Conservation (phyloP, 1,284 basidiomycete species). For the Bondarzewia mesenterica region DNA sequence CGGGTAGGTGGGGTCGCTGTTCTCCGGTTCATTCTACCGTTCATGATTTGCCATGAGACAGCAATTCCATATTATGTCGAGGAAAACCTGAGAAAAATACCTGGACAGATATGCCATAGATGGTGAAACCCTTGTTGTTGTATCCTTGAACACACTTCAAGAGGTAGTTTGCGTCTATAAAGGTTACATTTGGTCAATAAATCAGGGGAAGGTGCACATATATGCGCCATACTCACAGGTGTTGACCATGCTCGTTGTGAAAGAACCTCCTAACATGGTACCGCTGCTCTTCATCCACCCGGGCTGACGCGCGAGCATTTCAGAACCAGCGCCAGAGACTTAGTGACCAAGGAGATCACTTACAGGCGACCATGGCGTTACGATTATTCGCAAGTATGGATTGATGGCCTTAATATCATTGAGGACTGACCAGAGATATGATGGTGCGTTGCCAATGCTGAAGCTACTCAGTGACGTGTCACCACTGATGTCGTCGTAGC, state of each 20-base stretch:
- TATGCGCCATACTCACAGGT: constrained; percentile 23
- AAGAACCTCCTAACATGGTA: constrained; percentile 36
- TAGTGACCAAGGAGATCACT: constrained; percentile 8
- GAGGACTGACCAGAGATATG: constrained; percentile 36
- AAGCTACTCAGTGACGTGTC: constrained; percentile 36
- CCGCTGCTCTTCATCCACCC: constrained; percentile 44
- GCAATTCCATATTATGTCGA: neutral
- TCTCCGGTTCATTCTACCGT: constrained; percentile 43
- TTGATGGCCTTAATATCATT: constrained; percentile 39
- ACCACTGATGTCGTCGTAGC: constrained; percentile 34
- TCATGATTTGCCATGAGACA: neutral
- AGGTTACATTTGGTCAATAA: neutral
- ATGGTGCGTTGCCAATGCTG: constrained; percentile 34
- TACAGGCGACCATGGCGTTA: constrained; percentile 46
- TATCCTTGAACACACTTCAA: constrained; percentile 33
- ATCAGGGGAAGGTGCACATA: neutral
- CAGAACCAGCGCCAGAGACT: neutral
- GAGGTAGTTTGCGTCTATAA: constrained; percentile 39
- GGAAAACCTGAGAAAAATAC: too few relatives aligned
- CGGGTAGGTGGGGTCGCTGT: constrained; percentile 36
- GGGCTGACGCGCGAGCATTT: constrained; percentile 24
- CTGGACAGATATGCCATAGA: constrained; percentile 40
- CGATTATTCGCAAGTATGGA: constrained; percentile 30
- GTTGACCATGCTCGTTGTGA: constrained; percentile 14
- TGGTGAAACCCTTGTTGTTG: constrained; percentile 30